These are phyloP conservation scores for Penicillium canescens DNA, from an alignment of 495 filamentous ascomycete species.

Conservation along the genomic window DNA sequence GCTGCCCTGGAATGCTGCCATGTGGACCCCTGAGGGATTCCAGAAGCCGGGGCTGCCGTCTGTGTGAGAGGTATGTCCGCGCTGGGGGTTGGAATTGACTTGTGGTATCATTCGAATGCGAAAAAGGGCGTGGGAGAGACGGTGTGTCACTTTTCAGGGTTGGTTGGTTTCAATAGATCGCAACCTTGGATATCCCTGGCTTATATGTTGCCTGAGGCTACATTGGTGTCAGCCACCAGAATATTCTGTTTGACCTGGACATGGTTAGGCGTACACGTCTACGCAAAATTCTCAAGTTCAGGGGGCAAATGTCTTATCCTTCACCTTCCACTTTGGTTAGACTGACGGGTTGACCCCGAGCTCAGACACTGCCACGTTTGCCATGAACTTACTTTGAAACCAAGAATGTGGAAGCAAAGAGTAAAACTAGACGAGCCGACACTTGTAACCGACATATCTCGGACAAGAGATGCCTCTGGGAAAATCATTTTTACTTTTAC, in stretches of 20 bases:
- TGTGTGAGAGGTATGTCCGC: slow-evolving; percentile 4
- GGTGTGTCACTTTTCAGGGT: not conserved
- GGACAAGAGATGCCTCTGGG: not conserved
- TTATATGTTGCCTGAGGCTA: not conserved
- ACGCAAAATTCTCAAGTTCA: not conserved
- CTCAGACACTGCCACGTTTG: slow-evolving; percentile 18
- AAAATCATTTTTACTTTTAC: not conserved
- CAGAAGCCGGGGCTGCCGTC: slow-evolving; percentile 11
- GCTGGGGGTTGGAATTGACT: not conserved
- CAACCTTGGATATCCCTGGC: slow-evolving; percentile 3
- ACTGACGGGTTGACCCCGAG: not conserved
- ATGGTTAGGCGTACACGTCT: too few species aligned
- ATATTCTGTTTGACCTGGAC: not conserved
- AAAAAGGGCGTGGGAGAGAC: not conserved
- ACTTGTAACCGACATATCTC: not conserved
- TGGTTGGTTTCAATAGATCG: not conserved
- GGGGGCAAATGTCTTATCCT: not conserved
- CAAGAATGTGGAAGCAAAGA: slow-evolving; percentile 10
- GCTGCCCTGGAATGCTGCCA: slow-evolving; percentile 13
- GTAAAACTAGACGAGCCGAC: not conserved
- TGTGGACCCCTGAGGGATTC: slow-evolving; percentile 20
- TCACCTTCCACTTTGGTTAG: not conserved
- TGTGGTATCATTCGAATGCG: not conserved
- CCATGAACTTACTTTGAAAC: slow-evolving; percentile 1
- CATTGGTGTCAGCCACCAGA: too few species aligned